Percentiles rank a stretch among this genome's conserved stretches.
These are phyloP conservation scores for Triticum monococcum DNA, from an alignment of 176 grass and related monocot species.

Conservation along the genomic window DNA sequence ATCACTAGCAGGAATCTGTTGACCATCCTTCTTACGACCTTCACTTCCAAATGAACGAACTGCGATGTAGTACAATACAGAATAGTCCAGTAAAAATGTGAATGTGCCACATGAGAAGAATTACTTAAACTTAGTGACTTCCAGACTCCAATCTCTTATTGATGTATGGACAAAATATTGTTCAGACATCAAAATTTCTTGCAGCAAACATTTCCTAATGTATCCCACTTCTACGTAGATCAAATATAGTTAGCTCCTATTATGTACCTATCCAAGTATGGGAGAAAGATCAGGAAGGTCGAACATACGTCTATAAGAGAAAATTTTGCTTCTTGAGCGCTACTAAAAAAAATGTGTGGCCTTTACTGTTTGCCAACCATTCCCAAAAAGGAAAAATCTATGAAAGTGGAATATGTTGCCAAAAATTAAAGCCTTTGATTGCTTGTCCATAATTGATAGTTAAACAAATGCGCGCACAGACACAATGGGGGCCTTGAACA, in stretches of 20 bases:
- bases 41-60: conserved; percentile 90
- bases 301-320: neutral
- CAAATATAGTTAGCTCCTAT: neutral
- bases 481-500: neutral
- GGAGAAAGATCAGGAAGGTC: neutral
- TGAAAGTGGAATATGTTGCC: neutral
- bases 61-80: conserved; percentile 24
- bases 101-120: neutral
- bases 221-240: neutral
- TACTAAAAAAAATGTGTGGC: neutral
- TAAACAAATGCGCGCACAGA: neutral
- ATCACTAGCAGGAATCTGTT: conserved; percentile 78
- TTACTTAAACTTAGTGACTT: neutral
- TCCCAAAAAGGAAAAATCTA: neutral
- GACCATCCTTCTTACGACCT: conserved; percentile 82
- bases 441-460: neutral
- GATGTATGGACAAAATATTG: neutral
- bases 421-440: neutral
- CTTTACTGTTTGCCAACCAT: neutral
- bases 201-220: neutral
- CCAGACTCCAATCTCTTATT: neutral
- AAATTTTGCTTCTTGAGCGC: neutral
- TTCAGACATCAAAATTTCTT: neutral
- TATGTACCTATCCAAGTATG: neutral
- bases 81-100: conserved; percentile 9